A percentile compares a stretch with the other conserved stretches of the same genome.
phyloP scores from a whole-genome alignment of 202 grass and related monocot species.

The Setaria viridis region DNA sequence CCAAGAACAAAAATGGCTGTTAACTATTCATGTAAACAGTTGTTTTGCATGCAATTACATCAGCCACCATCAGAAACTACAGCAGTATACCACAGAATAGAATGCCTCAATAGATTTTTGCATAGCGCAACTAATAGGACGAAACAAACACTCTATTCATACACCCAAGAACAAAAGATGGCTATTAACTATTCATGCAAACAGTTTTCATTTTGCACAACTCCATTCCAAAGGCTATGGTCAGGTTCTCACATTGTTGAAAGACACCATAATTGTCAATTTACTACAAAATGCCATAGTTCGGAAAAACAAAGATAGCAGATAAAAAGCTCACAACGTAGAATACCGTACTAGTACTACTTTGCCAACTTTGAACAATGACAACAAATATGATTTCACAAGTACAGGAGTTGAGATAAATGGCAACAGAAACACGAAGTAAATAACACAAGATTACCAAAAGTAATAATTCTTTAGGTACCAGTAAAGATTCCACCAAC shows the following conservation, averaged over 20 bases:
- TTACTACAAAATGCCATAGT: neutral
- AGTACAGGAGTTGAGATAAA: slow-evolving; percentile 22
- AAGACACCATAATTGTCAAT: neutral
- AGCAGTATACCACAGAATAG: neutral
- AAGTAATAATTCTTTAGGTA: neutral
- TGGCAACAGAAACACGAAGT: neutral
- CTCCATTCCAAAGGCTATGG: slow-evolving; percentile 5
- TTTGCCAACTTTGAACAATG: neutral
- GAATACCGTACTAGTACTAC: neutral
- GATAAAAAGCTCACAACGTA: neutral
- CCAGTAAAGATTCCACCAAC: neutral
- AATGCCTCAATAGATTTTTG: neutral
- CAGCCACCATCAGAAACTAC: neutral
- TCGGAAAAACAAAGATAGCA: neutral
- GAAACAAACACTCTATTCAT: neutral
- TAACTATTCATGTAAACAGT: neutral
- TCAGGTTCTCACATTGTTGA: neutral
- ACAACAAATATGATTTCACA: neutral
- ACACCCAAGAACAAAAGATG: neutral
- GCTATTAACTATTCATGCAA: neutral
- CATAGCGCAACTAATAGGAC: neutral
- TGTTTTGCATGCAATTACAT: neutral
- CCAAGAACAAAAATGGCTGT: neutral
- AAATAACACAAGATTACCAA: neutral
- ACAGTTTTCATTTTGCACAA: neutral